Evolutionary conservation across 2,329 filamentous ascomycete genomes (phyloP), one percentile per base, ranked within the genome.

Genomic region (Fusarium praegraminearum): DNA sequence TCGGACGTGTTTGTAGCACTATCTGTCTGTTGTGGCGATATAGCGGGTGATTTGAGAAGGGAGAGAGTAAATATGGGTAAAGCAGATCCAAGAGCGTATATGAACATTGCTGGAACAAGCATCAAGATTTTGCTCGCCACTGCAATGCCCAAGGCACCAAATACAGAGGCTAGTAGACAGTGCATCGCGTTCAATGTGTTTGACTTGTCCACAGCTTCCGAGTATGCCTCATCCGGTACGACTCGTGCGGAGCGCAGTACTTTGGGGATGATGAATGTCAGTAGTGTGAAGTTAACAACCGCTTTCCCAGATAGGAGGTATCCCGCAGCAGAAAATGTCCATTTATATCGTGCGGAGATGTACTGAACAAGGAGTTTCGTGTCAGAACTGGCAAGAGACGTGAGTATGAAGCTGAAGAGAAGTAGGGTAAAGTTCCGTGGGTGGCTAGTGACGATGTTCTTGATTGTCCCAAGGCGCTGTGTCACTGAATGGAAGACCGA

Each of bases 361-460:
- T 85, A 85, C 60, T 85, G 83, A 3, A 83, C 78, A 9, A 85
- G 77, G 1, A 86, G 78, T 59, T 84, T 85, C 18, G 83, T 85
- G 65, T 86, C 84, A 24, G 83, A 83, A 72, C 82, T 84, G 8
- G 83, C 84, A 18, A 85, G 78, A 15, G 83, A 82, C 2, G 83
- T 82, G 58, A 85, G 79, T 54, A 85, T 78, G 71, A 85, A 83
- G 69, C 80, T 81, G 49, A 78, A 50, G 2, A 85, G 79, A 3
- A 85, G 69, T 3, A 86, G 74, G 4, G 75, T 74, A 36, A 84
- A 78, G 71, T 84, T 85, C 8, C 76, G 76, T 3, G 81, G 78
- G 33, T 81, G 80, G 55, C 76, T 80, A 7, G 73, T 71, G 5
- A 84, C 50, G 38, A 80, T 78, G 10, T 67, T 65, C 15, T 69